Evolutionary conservation across 208 protist species (phyloP).

Genomic region (Trypanosoma vivax): DNA sequence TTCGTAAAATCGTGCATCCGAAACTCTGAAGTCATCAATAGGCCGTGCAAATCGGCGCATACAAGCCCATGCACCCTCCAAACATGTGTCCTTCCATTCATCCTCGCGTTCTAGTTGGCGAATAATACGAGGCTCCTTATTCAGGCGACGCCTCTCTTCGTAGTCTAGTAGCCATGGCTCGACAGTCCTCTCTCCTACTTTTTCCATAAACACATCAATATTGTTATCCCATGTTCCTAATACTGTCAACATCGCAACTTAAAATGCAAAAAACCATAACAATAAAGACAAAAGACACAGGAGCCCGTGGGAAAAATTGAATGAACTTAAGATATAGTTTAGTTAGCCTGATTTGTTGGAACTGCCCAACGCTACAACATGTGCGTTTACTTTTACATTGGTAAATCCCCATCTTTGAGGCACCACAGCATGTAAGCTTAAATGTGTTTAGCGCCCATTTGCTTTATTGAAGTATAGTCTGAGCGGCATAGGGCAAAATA

Average conservation of each 20-base stretch:
- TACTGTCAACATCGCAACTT: conserved; percentile 17
- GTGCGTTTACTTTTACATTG: too few relatives aligned
- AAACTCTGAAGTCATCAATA: conserved; percentile 28
- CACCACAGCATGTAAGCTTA: too few relatives aligned
- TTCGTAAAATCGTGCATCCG: conserved; percentile 20
- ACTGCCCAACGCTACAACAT: too few relatives aligned
- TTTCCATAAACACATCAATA: conserved; percentile 21
- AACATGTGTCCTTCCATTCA: conserved; percentile 30
- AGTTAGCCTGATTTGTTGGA: too few relatives aligned
- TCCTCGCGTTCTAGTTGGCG: conserved; percentile 32
- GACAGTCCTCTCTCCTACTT: neutral
- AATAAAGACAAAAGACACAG: neutral
- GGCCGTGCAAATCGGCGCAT: conserved; percentile 33
- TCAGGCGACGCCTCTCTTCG: conserved; percentile 27
- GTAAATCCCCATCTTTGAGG: too few relatives aligned
- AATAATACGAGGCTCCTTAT: conserved; percentile 29
- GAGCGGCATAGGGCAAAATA: too few relatives aligned
- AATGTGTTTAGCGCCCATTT: too few relatives aligned
- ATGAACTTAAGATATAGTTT: too few relatives aligned
- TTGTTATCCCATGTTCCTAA: conserved; percentile 23
- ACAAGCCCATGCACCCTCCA: conserved; percentile 33
- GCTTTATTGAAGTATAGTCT: too few relatives aligned
- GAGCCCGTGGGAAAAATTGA: neutral
- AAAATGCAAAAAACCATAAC: neutral
- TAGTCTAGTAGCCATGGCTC: conserved; percentile 29